A percentile compares a stretch with the other conserved stretches of the same genome.
phyloP scores from a whole-genome alignment of 164 flowering plant genomes.

The Umbellularia californica region DNA sequence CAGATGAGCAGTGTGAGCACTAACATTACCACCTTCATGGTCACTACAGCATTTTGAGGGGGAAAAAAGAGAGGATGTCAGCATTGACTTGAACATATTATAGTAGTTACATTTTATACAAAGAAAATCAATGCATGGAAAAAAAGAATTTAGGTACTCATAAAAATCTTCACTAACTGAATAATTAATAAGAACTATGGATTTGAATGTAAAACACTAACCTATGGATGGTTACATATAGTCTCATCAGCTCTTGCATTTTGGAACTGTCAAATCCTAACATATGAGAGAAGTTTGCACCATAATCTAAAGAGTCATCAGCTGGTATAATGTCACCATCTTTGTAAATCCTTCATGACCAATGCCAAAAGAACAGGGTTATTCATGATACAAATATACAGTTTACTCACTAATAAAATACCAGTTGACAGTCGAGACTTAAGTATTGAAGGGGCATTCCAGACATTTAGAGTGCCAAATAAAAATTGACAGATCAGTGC shows the following conservation, averaged over 20 bases:
- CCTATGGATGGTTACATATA: constrained; percentile 93
- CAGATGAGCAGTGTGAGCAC: constrained; percentile 97
- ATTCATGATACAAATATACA: background rate
- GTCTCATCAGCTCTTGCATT: constrained; percentile 97
- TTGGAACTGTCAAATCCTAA: constrained; percentile 83
- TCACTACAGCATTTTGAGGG: constrained; percentile 51
- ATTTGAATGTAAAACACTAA: constrained; percentile 19
- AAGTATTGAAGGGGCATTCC: background rate
- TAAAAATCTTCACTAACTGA: background rate
- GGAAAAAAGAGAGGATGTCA: background rate
- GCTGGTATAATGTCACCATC: constrained; percentile 58
- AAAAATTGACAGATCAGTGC: no score
- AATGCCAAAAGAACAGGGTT: background rate
- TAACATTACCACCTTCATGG: constrained; percentile 99
- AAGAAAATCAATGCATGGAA: background rate
- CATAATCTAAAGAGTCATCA: constrained; percentile 84
- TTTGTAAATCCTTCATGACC: constrained; percentile 66
- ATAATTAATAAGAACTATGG: background rate
- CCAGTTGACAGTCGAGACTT: background rate
- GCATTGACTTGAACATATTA: background rate
- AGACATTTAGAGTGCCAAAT: no score
- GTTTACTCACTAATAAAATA: background rate
- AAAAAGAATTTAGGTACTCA: constrained; percentile 1
- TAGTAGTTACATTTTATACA: background rate
- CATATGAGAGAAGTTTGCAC: constrained; percentile 94